Percentiles rank a stretch among this genome's conserved stretches.
Conservation (phyloP, 2,329 filamentous ascomycete genomes). For the Daldinia sp. region DNA sequence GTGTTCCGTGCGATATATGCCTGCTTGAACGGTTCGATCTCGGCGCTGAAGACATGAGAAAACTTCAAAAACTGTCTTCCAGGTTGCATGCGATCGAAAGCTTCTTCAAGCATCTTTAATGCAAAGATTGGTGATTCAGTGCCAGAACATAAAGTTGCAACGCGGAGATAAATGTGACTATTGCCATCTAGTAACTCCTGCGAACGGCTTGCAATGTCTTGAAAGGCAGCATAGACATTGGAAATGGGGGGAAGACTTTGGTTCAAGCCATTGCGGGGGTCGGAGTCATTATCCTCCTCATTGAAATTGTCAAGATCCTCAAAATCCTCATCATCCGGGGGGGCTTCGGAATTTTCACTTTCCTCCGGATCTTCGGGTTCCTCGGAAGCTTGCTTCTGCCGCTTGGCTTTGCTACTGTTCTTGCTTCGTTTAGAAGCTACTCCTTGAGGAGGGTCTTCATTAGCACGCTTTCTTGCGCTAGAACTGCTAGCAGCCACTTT, state of each 20-base stretch:
- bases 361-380: neutral
- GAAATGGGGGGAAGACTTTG: conserved; percentile 45
- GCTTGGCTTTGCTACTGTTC: neutral
- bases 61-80: conserved; percentile 57
- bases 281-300: neutral
- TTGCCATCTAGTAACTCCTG: conserved; percentile 43
- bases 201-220: conserved; percentile 45
- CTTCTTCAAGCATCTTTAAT: conserved; percentile 66
- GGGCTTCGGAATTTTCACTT: neutral
- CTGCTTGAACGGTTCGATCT: conserved; percentile 74
- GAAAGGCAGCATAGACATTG: conserved; percentile 48
- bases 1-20: conserved; percentile 73
- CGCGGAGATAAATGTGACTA: conserved; percentile 50
- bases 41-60: conserved; percentile 70
- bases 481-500: neutral
- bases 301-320: neutral
- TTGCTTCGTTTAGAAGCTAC: neutral
- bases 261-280: conserved; percentile 34
- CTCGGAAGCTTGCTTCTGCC: neutral
- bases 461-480: conserved; percentile 1
- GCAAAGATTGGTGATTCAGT: conserved; percentile 80
- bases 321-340: neutral
- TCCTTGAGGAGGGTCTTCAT: neutral
- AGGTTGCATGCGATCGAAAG: conserved; percentile 50
- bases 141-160: conserved; percentile 83